Evolutionary conservation across 495 filamentous ascomycete genomes (phyloP), one percentile per base, ranked within the genome.

Genomic region (Aspergillus baeticus): DNA sequence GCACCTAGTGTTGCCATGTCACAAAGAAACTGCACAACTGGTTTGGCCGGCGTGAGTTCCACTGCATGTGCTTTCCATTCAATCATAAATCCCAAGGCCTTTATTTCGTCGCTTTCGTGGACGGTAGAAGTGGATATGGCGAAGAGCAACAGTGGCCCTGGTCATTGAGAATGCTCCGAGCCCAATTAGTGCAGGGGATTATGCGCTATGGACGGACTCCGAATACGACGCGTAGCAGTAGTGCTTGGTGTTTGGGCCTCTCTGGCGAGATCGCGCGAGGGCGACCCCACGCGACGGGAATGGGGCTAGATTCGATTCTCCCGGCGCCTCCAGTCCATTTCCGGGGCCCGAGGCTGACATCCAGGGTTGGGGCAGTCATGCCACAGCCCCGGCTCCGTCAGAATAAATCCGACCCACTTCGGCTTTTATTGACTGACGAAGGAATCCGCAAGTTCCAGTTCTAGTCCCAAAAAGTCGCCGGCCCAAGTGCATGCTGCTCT

Each of bases 201-300:
- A 43, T 43, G 41, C 41, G 22, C 41, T 43, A 43, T 43, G 41
- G 41, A 43, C 41, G 41, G 41, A 22, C 22, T 43, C 41, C 41
- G 41, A n/a, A n/a, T n/a, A 20, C 17, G 18, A 43, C 11, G 41
- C 41, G 22, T 15, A 18, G 7, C 15, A 10, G 3, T 20, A 18
- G 22, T 43, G 41, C n/a, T 43, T 43, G 41, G 41, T 43, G 1
- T 43, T 15, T 10, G 10, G 10, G 18, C 41, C 18, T 29, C 26
- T 29, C 26, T 8, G 8, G 26, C 26, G 26, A 8, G 26, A 43
- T 22, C 41, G 41, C 18, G 41, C 41, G 8, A 43, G 8, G 18
- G 41, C 10, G 22, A 43, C 41, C n/a, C 22, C 41, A 18, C 17
- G 15, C 41, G 41, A 29, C 26, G 26, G 26, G 26, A 29, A 29